Percentiles rank a stretch among this genome's conserved stretches.
phyloP scores from a whole-genome alignment of 2,329 filamentous ascomycete species.

The Neopestalotiopsis sp. region DNA sequence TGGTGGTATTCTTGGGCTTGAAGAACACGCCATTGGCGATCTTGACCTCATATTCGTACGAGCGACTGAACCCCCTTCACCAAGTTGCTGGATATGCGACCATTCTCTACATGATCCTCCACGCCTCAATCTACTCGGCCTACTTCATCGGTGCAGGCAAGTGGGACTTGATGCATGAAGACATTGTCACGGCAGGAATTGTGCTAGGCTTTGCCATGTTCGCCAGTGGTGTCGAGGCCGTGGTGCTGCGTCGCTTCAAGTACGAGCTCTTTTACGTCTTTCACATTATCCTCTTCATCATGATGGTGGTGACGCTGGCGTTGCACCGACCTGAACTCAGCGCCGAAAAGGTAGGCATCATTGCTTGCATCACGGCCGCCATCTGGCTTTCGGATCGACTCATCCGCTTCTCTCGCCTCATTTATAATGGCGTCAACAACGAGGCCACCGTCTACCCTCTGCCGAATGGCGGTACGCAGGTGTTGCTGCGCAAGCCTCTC shows the following conservation, averaged over 20 bases:
- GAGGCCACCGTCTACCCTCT: constrained; percentile 48
- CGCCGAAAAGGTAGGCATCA: constrained; percentile 39
- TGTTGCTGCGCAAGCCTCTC: constrained; percentile 54
- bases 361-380: constrained; percentile 43
- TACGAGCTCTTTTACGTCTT: constrained; percentile 55
- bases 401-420: constrained; percentile 42
- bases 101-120: constrained; percentile 41
- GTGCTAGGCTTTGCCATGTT: constrained; percentile 43
- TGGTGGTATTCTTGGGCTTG: constrained; percentile 52
- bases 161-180: constrained; percentile 32
- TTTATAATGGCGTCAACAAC: constrained; percentile 46
- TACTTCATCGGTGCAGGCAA: constrained; percentile 33
- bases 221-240: constrained; percentile 40
- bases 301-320: constrained; percentile 45
- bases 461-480: constrained; percentile 48
- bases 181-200: constrained; percentile 42
- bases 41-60: constrained; percentile 50
- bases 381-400: constrained; percentile 53
- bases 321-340: constrained; percentile 50
- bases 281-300: constrained; percentile 48
- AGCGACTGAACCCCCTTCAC: constrained; percentile 53
- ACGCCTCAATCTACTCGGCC: constrained; percentile 40
- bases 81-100: constrained; percentile 50
- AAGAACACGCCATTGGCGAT: constrained; percentile 54
- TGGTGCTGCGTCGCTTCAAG: constrained; percentile 40